Conservation (phyloP, 148 eudicot species). For the Mesembryanthemum crystallinum region DNA sequence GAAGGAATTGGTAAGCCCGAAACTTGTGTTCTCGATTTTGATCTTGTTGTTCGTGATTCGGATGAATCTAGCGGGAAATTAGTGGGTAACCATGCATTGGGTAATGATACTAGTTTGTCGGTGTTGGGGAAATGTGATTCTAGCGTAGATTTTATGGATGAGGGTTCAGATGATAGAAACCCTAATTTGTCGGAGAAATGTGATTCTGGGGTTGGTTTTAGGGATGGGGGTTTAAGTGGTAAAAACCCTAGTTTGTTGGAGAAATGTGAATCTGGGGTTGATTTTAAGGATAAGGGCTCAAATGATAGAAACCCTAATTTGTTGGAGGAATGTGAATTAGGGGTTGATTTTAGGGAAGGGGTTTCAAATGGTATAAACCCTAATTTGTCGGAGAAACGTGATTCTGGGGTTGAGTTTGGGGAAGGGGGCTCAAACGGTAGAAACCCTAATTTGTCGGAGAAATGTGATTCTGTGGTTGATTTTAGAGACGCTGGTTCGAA, state of each 20-base stretch:
- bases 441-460: conserved; percentile 7
- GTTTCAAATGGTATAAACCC: conserved; percentile 8
- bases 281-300: not conserved
- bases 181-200: conserved; percentile 1
- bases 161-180: conserved; percentile 3
- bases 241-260: conserved; percentile 15
- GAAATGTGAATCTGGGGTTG: not conserved
- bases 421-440: not conserved
- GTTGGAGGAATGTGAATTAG: not conserved
- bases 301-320: conserved; percentile 9
- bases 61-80: not conserved
- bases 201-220: not conserved
- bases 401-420: not conserved
- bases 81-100: not conserved
- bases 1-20: conserved; percentile 17
- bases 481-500: not conserved
- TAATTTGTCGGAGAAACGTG: conserved; percentile 13
- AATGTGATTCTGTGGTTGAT: not conserved
- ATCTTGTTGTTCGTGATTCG: conserved; percentile 2
- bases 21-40: conserved; percentile 16
- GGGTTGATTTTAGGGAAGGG: not conserved
- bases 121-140: not conserved
- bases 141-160: not conserved
- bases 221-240: not conserved
- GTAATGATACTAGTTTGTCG: conserved; percentile 16